A percentile compares a stretch with the other conserved stretches of the same genome.
These are phyloP conservation scores for Stephanodiscus triporus DNA, from an alignment of 108 stramenopile species.

Conservation along the genomic window DNA sequence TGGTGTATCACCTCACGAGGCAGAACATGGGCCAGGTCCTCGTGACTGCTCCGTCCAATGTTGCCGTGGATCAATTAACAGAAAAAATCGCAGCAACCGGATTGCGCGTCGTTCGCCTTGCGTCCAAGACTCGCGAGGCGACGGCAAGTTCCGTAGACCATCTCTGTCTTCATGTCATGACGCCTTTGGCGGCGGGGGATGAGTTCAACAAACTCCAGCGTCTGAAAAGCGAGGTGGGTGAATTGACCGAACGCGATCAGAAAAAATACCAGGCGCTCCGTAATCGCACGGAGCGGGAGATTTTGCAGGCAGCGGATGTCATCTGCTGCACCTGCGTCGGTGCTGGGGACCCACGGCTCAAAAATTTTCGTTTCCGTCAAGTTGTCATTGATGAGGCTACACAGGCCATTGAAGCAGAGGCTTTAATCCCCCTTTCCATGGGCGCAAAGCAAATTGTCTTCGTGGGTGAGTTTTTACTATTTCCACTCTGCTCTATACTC, in stretches of 20 bases:
- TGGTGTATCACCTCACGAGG: slow-evolving; percentile 96
- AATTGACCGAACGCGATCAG: slow-evolving; percentile 91
- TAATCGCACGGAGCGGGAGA: slow-evolving; percentile 89
- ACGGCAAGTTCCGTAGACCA: slow-evolving; percentile 87
- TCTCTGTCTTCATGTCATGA: slow-evolving; percentile 92
- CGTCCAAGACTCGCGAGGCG: slow-evolving; percentile 94
- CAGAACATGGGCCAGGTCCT: slow-evolving; percentile 96
- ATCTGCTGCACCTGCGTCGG: slow-evolving; percentile 99
- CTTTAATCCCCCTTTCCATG: slow-evolving; percentile 94
- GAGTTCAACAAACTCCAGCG: slow-evolving; percentile 93
- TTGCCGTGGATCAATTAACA: slow-evolving; percentile 98
- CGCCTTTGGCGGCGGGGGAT: slow-evolving; percentile 81
- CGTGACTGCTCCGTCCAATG: slow-evolving; percentile 97
- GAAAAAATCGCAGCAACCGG: slow-evolving; percentile 97
- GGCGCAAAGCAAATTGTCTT: slow-evolving; percentile 98
- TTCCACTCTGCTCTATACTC: not conserved
- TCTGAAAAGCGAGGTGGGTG: slow-evolving; percentile 94
- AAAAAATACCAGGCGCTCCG: slow-evolving; percentile 84
- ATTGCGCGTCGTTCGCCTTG: slow-evolving; percentile 93
- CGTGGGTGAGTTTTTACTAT: slow-evolving; percentile 58
- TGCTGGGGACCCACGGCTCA: slow-evolving; percentile 96
- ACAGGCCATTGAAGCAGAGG: slow-evolving; percentile 98
- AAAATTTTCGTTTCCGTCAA: slow-evolving; percentile 95
- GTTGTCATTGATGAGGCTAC: slow-evolving; percentile 99
- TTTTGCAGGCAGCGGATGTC: slow-evolving; percentile 97